phyloP scores from a whole-genome alignment of 331 rosid genomes.

The Acacia pycnantha region DNA sequence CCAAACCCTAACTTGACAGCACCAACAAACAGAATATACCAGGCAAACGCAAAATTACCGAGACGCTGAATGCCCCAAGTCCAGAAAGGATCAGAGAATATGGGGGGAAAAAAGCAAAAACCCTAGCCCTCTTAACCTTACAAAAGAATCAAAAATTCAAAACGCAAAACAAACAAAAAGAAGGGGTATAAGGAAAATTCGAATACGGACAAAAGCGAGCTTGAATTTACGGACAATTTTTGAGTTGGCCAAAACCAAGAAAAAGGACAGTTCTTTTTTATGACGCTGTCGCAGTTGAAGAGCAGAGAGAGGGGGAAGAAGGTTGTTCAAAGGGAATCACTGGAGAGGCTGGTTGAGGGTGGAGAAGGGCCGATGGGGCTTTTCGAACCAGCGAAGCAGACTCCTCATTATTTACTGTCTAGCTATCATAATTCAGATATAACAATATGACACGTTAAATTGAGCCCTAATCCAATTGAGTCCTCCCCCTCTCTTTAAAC shows the following conservation, averaged over 20 bases:
- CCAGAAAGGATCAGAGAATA: slow-evolving; percentile 1
- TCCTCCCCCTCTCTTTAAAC: no score
- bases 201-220: neutral
- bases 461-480: neutral
- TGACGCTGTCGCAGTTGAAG: neutral
- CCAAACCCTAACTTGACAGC: slow-evolving; percentile 35
- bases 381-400: neutral
- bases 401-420: neutral
- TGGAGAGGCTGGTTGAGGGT: neutral
- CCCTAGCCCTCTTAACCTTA: slow-evolving; percentile 12
- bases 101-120: neutral
- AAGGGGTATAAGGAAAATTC: neutral
- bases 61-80: neutral
- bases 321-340: neutral
- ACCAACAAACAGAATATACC: neutral
- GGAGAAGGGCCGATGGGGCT: neutral
- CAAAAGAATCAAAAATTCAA: neutral
- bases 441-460: neutral
- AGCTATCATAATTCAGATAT: neutral
- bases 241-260: neutral
- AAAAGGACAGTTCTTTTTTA: neutral
- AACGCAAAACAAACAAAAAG: neutral
- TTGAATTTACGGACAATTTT: neutral
- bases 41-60: slow-evolving; percentile 15
- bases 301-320: neutral